These are phyloP conservation scores for Trypanosoma avium DNA, from an alignment of 208 protist species.

Conservation along the genomic window DNA sequence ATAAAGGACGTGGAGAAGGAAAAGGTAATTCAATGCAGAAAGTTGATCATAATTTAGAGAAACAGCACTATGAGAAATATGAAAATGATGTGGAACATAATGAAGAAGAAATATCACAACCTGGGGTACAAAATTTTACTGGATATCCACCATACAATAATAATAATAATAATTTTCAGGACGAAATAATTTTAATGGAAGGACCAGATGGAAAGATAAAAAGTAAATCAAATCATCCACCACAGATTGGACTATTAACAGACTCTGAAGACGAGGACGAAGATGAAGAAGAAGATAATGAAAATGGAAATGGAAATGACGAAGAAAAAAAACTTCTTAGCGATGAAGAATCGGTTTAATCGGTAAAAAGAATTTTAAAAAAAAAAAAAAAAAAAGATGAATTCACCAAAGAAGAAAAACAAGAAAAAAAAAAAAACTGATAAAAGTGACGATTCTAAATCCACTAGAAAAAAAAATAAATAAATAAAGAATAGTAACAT, in stretches of 20 bases:
- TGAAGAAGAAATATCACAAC: no score
- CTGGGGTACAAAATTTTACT: background rate
- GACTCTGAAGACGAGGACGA: slow-evolving; percentile 63
- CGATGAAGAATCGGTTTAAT: slow-evolving; percentile 9
- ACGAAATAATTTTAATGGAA: background rate
- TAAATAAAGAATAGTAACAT: background rate
- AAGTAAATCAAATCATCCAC: slow-evolving; percentile 8
- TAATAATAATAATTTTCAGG: background rate
- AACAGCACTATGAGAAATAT: background rate
- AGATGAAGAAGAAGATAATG: slow-evolving; percentile 22
- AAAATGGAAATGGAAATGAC: background rate
- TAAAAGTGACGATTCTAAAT: no score
- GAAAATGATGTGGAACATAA: background rate
- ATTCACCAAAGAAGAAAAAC: background rate
- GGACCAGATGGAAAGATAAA: background rate
- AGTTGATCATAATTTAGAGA: slow-evolving; percentile 1
- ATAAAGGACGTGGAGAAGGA: slow-evolving; percentile 5
- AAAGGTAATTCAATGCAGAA: slow-evolving; percentile 1
- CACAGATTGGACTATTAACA: slow-evolving; percentile 59
- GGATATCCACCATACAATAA: background rate
- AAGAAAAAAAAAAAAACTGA: background rate
- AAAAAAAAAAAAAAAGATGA: slow-evolving; percentile 16
- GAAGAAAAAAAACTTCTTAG: background rate
- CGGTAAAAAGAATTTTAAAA: slow-evolving; percentile 17
- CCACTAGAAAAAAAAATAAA: no score